Base-by-base conservation (phyloP, 2,329 filamentous ascomycete species). In the Penicillium sp. region DNA sequence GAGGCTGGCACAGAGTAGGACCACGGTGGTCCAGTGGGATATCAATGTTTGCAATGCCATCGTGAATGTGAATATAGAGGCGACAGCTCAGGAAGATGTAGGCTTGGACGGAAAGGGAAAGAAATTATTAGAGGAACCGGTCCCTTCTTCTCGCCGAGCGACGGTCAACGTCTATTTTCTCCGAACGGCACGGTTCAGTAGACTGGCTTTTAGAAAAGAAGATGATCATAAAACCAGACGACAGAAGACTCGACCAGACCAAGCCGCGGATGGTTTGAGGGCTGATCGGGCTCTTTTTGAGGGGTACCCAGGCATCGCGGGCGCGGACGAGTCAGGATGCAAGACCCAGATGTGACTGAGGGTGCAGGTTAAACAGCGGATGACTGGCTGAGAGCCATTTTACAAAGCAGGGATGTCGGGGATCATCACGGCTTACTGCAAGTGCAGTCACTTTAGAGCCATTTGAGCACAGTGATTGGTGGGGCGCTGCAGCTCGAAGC, bases 1-100 rank as follows among this genome's bases (percentile, higher is more conserved):
- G 41, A 74, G 54, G 24, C 70, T 61, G 28, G 66, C 57, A 46
- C 72, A 69, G 29, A 75, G 53, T 40, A 72, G 51, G 41, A 66
- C 52, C 31, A 71, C 33, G 49, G 58, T 52, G 13, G 61, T 45
- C 61, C 62, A 68, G 52, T 52, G 56, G 24, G 62, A 59, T 62
- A 63, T 51, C 25, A 60, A 69, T 23, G 55, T 42, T 54, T 52
- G 56, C 38, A 53, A 28, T 37, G 47, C 47, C 67, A 71, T 72
- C 44, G 33, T 64, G 60, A 37, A 49, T 47, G 18, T 52, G 47
- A 9, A 24, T 29, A 24, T 24, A 20, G 13, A n/a, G 20, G 38
- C 23, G n/a, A 27, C 24, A 39, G 35, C 20, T 39, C 18, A 33
- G 31, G n/a, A 40, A 24, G 20, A 9, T n/a, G 24, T 5, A 27